Conservation (phyloP, 352 stramenopile species). For the Globisporangium lucens region DNA sequence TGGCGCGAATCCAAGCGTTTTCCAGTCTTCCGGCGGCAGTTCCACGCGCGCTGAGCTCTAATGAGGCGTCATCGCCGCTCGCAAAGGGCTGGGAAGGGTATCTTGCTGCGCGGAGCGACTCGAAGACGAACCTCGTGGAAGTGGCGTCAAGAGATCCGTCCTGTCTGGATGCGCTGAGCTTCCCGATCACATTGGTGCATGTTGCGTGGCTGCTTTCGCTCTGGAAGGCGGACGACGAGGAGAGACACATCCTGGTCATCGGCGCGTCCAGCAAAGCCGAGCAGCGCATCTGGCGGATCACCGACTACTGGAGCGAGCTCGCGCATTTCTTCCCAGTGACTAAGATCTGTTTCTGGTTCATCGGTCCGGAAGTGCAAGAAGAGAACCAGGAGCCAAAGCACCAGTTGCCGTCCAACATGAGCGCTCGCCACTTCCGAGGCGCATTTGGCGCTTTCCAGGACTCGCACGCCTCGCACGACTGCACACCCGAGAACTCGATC, state of each 20-base stretch:
- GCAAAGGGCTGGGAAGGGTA: conserved; percentile 50
- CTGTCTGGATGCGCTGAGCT: conserved; percentile 75
- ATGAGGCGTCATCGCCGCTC: neutral
- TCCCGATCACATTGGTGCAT: conserved; percentile 64
- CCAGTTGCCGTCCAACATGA: conserved; percentile 22
- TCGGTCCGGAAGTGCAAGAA: conserved; percentile 50
- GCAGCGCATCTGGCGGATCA: conserved; percentile 64
- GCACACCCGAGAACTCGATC: conserved; percentile 39
- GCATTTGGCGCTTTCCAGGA: conserved; percentile 53
- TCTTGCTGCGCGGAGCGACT: conserved; percentile 30
- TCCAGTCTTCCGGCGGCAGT: conserved; percentile 23
- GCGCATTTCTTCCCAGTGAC: conserved; percentile 30
- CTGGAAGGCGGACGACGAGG: neutral
- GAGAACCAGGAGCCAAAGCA: conserved; percentile 5
- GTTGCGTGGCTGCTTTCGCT: conserved; percentile 34
- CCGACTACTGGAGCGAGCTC: conserved; percentile 66
- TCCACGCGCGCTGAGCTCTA: neutral
- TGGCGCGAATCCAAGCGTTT: conserved; percentile 70
- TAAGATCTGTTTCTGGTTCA: conserved; percentile 52
- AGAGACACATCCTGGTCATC: conserved; percentile 45
- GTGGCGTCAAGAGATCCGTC: conserved; percentile 47
- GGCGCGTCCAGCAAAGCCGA: conserved; percentile 68
- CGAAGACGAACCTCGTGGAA: conserved; percentile 28
- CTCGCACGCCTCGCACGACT: conserved; percentile 25
- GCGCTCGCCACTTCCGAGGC: conserved; percentile 35